Conservation (phyloP, 1,139 yeast species). For the Suhomyces chickasaworum region DNA sequence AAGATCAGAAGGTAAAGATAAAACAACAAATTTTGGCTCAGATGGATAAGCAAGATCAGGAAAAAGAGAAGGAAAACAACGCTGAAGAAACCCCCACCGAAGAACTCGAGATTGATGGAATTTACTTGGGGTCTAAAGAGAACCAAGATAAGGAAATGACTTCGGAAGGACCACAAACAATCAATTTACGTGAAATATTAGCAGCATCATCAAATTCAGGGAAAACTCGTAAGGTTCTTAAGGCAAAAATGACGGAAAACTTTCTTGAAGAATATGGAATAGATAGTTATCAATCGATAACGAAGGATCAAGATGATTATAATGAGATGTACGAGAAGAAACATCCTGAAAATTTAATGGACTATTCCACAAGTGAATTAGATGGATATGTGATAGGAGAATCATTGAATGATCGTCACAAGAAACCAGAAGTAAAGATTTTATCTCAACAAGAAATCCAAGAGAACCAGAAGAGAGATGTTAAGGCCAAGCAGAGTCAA, state of each 20-base stretch:
- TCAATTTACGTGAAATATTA: conserved; percentile 9
- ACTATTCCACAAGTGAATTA: conserved; percentile 27
- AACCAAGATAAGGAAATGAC: neutral
- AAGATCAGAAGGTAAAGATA: conserved; percentile 40
- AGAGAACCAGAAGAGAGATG: conserved; percentile 28
- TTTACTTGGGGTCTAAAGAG: conserved; percentile 34
- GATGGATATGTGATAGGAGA: conserved; percentile 44
- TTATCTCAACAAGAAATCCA: conserved; percentile 33
- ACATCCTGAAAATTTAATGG: conserved; percentile 25
- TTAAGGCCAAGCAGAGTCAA: conserved; percentile 29
- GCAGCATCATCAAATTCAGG: conserved; percentile 19
- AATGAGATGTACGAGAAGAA: conserved; percentile 27
- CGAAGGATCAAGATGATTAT: conserved; percentile 31
- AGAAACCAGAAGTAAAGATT: conserved; percentile 16
- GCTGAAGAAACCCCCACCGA: neutral
- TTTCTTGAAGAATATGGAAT: conserved; percentile 47
- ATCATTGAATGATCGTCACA: conserved; percentile 12
- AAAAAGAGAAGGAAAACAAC: conserved; percentile 4
- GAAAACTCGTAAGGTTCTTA: conserved; percentile 35
- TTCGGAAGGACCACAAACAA: neutral
- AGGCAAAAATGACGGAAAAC: conserved; percentile 34
- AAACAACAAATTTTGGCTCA: conserved; percentile 40
- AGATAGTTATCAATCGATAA: conserved; percentile 32
- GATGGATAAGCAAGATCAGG: conserved; percentile 22
- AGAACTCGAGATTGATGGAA: conserved; percentile 30